These are phyloP conservation scores for Plantago major DNA, from an alignment of 257 asterid species.

Conservation along the genomic window DNA sequence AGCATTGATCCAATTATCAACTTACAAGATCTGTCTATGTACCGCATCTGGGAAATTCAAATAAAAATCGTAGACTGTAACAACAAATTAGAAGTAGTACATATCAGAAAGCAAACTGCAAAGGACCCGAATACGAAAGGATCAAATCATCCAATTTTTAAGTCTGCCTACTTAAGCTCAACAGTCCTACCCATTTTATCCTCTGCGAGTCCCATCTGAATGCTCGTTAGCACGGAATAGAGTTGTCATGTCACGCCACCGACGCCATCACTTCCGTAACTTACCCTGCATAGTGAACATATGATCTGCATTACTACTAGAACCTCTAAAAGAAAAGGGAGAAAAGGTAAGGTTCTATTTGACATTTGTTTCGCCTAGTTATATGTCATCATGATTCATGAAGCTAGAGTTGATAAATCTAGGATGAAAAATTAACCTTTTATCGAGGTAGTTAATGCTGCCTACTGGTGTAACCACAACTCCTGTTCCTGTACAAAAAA, in stretches of 20 bases:
- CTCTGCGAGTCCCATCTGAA: constrained; percentile 66
- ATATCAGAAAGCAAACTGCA: too few relatives aligned
- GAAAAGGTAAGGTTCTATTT: too few relatives aligned
- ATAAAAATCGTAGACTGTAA: too few relatives aligned
- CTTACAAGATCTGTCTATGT: too few relatives aligned
- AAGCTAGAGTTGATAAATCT: neutral
- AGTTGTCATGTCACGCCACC: constrained; percentile 56
- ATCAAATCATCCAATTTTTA: too few relatives aligned
- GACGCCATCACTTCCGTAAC: constrained; percentile 45
- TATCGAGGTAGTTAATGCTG: constrained; percentile 63
- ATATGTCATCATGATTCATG: too few relatives aligned
- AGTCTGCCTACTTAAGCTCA: constrained; percentile 40
- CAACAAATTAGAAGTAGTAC: too few relatives aligned
- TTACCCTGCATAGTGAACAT: constrained; percentile 32
- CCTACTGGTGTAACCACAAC: constrained; percentile 95
- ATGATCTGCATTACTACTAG: neutral
- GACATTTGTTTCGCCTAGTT: too few relatives aligned
- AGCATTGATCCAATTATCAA: too few relatives aligned
- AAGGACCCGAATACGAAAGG: too few relatives aligned
- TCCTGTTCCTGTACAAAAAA: constrained; percentile 95
- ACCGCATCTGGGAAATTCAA: too few relatives aligned
- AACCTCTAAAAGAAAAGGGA: too few relatives aligned
- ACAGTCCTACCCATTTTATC: constrained; percentile 57
- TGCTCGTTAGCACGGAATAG: constrained; percentile 53
- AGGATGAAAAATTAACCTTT: constrained; percentile 39